phyloP scores from a whole-genome alignment of 371 early-diverging fungal genomes.

The Mortierella sp. region DNA sequence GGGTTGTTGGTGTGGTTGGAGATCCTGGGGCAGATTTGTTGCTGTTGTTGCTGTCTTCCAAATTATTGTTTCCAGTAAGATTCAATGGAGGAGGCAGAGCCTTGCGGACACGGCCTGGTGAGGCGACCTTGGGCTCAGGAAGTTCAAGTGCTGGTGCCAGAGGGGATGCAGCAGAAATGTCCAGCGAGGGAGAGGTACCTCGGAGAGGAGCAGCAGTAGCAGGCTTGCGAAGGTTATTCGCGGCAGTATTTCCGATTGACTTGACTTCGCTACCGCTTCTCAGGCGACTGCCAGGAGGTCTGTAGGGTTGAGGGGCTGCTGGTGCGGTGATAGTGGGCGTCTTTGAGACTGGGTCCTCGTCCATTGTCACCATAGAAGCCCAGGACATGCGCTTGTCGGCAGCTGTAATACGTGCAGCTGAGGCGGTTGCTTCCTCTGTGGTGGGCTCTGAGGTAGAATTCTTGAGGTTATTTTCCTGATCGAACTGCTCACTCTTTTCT shows the following conservation, averaged over 20 bases:
- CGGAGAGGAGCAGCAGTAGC: slow-evolving; percentile 1
- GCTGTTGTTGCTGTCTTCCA: slow-evolving; percentile 1
- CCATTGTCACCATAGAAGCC: slow-evolving; percentile 50
- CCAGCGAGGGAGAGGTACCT: slow-evolving; percentile 14
- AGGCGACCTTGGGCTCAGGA: background rate
- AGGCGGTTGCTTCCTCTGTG: background rate
- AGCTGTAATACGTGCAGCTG: background rate
- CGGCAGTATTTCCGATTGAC: slow-evolving; percentile 1
- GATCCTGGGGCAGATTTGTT: slow-evolving; percentile 20
- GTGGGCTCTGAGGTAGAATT: background rate
- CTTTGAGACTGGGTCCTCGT: slow-evolving; percentile 29
- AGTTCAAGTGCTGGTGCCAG: slow-evolving; percentile 1
- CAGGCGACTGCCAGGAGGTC: slow-evolving; percentile 47
- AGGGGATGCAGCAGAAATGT: background rate
- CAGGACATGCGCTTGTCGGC: slow-evolving; percentile 53
- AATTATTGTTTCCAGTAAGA: slow-evolving; percentile 21
- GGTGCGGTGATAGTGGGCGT: slow-evolving; percentile 5
- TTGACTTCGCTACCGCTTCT: slow-evolving; percentile 20
- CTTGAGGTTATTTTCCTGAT: background rate
- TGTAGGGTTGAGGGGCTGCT: slow-evolving; percentile 43
- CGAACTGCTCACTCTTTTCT: slow-evolving; percentile 20
- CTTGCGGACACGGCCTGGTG: slow-evolving; percentile 27
- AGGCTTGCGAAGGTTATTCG: slow-evolving; percentile 9
- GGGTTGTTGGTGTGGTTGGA: slow-evolving; percentile 40
- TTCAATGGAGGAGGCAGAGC: slow-evolving; percentile 44